A percentile compares a stretch with the other conserved stretches of the same genome.
phyloP scores from a whole-genome alignment of 169 alveolate species.

The Besnoitia besnoiti region DNA sequence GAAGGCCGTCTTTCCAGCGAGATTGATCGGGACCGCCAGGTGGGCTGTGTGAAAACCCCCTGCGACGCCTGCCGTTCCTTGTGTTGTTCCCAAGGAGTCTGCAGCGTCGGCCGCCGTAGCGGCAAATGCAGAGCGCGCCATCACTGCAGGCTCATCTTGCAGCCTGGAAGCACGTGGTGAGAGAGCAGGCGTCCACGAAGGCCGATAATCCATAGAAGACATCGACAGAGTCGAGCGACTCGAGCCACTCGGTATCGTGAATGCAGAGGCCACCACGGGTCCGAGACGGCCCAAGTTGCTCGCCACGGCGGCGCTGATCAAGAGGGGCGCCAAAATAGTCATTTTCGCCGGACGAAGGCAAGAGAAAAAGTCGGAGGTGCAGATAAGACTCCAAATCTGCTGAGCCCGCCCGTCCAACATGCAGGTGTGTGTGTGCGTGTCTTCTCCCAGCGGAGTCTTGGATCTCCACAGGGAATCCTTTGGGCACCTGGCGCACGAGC shows the following conservation, averaged over 20 bases:
- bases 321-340: background rate
- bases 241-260: background rate
- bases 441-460: background rate
- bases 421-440: background rate
- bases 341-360: background rate
- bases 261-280: background rate
- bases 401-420: background rate
- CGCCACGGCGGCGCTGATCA: background rate
- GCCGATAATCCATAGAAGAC: background rate
- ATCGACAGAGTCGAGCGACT: background rate
- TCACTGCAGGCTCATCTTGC: background rate
- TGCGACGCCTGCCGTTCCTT: background rate
- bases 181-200: background rate
- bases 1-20: constrained; percentile 67
- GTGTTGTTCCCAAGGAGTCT: background rate
- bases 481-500: too few relatives aligned
- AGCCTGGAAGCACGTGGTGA: background rate
- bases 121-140: background rate
- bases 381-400: background rate
- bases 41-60: constrained; percentile 2
- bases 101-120: background rate
- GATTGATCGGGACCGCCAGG: constrained; percentile 50
- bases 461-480: too few relatives aligned
- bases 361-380: background rate
- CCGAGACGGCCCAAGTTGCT: background rate